Conservation (phyloP, 768 basidiomycete genomes). For the Lepiota brunneoincarnata region DNA sequence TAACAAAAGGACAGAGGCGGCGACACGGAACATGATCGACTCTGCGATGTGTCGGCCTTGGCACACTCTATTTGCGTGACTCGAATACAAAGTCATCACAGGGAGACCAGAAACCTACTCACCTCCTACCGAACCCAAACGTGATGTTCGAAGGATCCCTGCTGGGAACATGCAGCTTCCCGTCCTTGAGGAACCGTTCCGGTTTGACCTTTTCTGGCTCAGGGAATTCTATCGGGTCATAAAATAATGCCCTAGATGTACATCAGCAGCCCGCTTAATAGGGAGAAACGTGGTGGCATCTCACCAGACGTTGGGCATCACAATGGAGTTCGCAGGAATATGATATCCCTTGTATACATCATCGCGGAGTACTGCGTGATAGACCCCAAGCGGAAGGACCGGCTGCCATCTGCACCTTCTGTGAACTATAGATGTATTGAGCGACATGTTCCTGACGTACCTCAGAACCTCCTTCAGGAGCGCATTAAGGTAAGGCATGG, state of each 20-base stretch:
- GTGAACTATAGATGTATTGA: constrained; percentile 11
- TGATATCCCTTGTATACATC: no score
- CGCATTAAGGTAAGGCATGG: constrained; percentile 19
- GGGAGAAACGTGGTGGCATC: not conserved
- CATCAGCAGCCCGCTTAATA: no score
- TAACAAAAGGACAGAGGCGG: no score
- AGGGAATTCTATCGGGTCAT: constrained; percentile 21
- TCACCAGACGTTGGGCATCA: constrained; percentile 12
- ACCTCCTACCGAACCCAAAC: constrained; percentile 59
- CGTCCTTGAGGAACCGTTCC: constrained; percentile 42
- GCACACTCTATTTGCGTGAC: constrained; percentile 35
- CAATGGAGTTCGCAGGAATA: constrained; percentile 8
- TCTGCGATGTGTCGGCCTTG: constrained; percentile 51
- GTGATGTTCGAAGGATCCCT: constrained; percentile 45
- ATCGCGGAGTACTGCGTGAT: no score
- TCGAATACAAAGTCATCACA: not conserved
- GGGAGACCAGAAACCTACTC: constrained; percentile 15
- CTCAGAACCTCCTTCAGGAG: constrained; percentile 19
- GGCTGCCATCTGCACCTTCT: no score
- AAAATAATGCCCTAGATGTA: constrained; percentile 14
- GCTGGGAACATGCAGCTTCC: constrained; percentile 23
- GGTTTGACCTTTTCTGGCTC: constrained; percentile 47
- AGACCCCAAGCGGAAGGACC: no score
- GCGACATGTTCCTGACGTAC: constrained; percentile 1
- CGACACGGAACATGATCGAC: no score